These are phyloP conservation scores for Calophaca sinica DNA, from an alignment of 306 rosid genomes.

Conservation along the genomic window DNA sequence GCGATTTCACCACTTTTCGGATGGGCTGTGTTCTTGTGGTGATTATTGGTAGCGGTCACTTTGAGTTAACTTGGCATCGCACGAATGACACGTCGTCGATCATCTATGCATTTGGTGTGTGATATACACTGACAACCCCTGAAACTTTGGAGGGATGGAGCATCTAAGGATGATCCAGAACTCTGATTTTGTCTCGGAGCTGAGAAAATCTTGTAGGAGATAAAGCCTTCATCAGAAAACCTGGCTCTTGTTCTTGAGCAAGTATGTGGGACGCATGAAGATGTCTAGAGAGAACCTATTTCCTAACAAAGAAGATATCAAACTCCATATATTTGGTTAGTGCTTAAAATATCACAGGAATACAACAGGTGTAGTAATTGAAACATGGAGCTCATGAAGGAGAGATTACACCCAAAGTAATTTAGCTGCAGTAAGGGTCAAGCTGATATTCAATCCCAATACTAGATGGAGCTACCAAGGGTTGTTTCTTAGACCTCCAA, in stretches of 20 bases:
- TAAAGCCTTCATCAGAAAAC: background rate
- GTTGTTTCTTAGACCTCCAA: too few species aligned
- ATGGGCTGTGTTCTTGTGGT: constrained; percentile 73
- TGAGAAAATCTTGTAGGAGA: background rate
- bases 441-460: too few species aligned
- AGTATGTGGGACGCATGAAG: background rate
- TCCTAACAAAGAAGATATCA: background rate
- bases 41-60: constrained; percentile 63
- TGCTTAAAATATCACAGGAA: background rate
- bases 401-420: background rate
- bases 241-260: background rate
- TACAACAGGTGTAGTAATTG: background rate
- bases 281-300: background rate
- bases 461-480: too few species aligned
- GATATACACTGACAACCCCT: too few species aligned
- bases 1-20: constrained; percentile 76
- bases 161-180: too few species aligned
- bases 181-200: background rate
- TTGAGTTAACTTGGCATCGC: too few species aligned
- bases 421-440: too few species aligned
- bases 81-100: too few species aligned
- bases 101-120: too few species aligned
- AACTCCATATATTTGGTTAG: background rate
- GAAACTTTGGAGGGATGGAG: too few species aligned
- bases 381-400: constrained; percentile 1